Evolutionary conservation across 2,329 filamentous ascomycete genomes (phyloP), one percentile per base, ranked within the genome.

Genomic region (Talaromyces atroroseus): DNA sequence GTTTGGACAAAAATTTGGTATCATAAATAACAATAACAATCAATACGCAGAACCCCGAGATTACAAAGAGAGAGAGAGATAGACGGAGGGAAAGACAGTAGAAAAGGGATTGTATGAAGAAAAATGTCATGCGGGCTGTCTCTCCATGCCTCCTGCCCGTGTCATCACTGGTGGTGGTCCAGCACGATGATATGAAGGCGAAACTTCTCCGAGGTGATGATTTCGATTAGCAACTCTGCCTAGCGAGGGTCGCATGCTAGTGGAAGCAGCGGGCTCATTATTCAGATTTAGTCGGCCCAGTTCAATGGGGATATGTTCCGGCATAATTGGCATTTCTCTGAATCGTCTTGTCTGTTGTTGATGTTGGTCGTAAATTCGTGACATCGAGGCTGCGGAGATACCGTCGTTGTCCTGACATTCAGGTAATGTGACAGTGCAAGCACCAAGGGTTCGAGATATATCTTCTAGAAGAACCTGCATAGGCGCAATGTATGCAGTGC

Each of bases 381-480:
- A 42, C 46, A 53, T 60, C n/a, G 64, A 55, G 40, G 65, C 60
- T 4, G 60, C 52, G 1, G 56, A 55, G 58, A 60, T 59, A 44
- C 67, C 59, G 11, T 65, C 60, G 23, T 64, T 66, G 34, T 67
- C 63, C 12, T 69, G 66, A 23, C 66, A 65, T n/a, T 70, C 86
- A 0, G 90, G 90, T 0, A 96, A 79, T 5, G 81, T 78, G n/a
- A 96, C 82, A 24, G 84, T 81, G 1, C 74, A 74, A 0, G 90
- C 90, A 21, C 85, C 82, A 0, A 96, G 76, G 0, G 87, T 91
- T 60, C 88, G 83, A 26, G 85, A 87, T 56, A 97, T 95, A 66
- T 97, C 92, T 26, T 87, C 82, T 11, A 97, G 79, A 12, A 96
- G 75, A 2, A 96, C 81, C 57, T 96, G 89, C 92, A 97, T 97